phyloP scores from a whole-genome alignment of 208 protist genomes.

The Spironucleus salmonicida region DNA sequence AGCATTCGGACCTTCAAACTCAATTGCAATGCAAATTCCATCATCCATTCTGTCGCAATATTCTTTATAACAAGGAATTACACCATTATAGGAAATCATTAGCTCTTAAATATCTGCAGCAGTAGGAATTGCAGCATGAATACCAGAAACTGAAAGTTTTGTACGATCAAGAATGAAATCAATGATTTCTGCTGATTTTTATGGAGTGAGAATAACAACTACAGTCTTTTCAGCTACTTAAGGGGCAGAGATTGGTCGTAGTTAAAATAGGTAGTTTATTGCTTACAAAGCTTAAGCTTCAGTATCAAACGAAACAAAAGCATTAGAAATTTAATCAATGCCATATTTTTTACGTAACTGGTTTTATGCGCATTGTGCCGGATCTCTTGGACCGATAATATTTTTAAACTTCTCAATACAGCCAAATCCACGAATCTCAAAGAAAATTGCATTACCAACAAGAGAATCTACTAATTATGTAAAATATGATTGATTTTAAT shows the following conservation, averaged over 20 bases:
- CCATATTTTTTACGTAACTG: constrained; percentile 16
- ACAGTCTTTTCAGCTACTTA: background rate
- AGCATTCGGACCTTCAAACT: background rate
- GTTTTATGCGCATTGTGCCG: background rate
- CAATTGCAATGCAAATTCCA: constrained; percentile 7
- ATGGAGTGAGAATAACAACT: too few relatives aligned
- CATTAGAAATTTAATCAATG: background rate
- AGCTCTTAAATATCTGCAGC: constrained; percentile 10
- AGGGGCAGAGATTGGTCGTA: background rate
- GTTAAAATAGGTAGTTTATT: background rate
- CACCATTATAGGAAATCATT: constrained; percentile 5
- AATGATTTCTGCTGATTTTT: too few relatives aligned
- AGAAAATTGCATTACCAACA: background rate
- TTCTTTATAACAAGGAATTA: background rate
- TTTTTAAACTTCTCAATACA: background rate
- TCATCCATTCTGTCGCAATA: background rate
- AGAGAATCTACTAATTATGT: background rate
- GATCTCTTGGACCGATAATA: constrained; percentile 23
- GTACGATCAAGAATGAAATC: too few relatives aligned
- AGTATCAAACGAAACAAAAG: background rate
- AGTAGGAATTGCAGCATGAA: background rate
- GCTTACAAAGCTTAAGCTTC: background rate
- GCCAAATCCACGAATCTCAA: background rate
- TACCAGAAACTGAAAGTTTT: background rate
- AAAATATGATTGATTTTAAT: background rate